These are phyloP conservation scores for Silene conica DNA, from an alignment of 148 eudicot species.

Conservation along the genomic window DNA sequence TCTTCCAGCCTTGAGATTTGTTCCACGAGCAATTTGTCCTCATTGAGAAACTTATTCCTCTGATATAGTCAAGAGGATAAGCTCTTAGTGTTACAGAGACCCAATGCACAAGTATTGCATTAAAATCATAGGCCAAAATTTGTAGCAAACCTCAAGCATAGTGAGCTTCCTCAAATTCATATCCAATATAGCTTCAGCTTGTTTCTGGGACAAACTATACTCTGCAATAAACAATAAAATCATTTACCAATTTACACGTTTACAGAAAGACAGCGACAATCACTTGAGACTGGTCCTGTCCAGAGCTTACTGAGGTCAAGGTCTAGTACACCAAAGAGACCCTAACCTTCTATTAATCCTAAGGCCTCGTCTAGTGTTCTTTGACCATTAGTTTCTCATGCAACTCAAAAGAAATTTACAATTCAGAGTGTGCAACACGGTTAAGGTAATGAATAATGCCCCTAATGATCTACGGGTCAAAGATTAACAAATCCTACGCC, in stretches of 20 bases:
- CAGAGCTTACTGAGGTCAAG: background rate
- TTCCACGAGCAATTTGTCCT: conserved; percentile 58
- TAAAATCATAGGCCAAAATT: background rate
- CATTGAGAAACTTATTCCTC: conserved; percentile 82
- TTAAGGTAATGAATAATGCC: background rate
- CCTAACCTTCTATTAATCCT: background rate
- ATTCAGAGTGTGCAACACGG: background rate
- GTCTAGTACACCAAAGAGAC: background rate
- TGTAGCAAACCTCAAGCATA: conserved; percentile 59
- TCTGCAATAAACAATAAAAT: conserved; percentile 41
- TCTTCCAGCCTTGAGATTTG: conserved; percentile 76
- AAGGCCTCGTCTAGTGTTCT: background rate
- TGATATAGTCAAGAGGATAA: conserved; percentile 23
- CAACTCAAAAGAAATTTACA: background rate
- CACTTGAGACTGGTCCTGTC: background rate
- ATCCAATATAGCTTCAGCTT: conserved; percentile 95
- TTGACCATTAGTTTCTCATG: background rate
- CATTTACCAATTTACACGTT: background rate
- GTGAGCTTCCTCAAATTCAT: conserved; percentile 85
- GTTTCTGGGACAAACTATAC: conserved; percentile 79
- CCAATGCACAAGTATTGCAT: background rate
- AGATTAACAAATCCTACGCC: background rate
- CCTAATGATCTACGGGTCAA: background rate
- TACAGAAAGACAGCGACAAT: background rate
- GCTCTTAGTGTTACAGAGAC: background rate